Evolutionary conservation across 1,284 basidiomycete species (phyloP).

Genomic region (Wallemia hederae): DNA sequence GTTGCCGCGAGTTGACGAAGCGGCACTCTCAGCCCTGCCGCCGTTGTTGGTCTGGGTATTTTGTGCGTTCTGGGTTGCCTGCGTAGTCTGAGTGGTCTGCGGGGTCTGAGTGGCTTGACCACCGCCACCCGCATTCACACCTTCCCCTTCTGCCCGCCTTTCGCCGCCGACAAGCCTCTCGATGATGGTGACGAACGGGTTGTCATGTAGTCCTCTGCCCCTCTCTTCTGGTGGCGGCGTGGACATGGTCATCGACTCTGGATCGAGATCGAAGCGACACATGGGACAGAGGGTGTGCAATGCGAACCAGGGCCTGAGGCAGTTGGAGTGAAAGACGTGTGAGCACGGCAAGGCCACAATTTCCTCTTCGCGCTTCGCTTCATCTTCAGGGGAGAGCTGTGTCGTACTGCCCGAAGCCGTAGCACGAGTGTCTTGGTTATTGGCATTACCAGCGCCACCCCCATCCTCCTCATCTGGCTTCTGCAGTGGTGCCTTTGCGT

Average conservation of each 20-base stretch:
- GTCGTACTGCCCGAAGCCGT: too few relatives aligned
- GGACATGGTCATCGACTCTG: background rate
- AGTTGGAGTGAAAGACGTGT: background rate
- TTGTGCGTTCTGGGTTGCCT: background rate
- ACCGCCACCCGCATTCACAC: too few relatives aligned
- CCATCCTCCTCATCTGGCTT: background rate
- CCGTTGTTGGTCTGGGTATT: background rate
- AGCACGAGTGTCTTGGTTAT: too few relatives aligned
- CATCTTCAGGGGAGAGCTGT: background rate
- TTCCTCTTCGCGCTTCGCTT: background rate
- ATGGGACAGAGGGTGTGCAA: background rate
- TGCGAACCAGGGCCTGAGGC: background rate
- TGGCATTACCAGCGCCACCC: too few relatives aligned
- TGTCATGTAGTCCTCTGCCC: background rate
- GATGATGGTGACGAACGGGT: background rate
- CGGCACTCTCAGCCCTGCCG: background rate
- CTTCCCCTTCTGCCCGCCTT: background rate
- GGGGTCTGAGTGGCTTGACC: too few relatives aligned
- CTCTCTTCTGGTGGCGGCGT: background rate
- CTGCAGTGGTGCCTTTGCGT: background rate
- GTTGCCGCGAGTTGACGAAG: background rate
- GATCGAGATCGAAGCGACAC: background rate
- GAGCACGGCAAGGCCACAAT: background rate
- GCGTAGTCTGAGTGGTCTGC: too few relatives aligned
- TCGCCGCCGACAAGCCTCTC: background rate